A percentile compares a stretch with the other conserved stretches of the same genome.
These are phyloP conservation scores for Flaveria linearis DNA, from an alignment of 129 eudicot species.

Conservation along the genomic window DNA sequence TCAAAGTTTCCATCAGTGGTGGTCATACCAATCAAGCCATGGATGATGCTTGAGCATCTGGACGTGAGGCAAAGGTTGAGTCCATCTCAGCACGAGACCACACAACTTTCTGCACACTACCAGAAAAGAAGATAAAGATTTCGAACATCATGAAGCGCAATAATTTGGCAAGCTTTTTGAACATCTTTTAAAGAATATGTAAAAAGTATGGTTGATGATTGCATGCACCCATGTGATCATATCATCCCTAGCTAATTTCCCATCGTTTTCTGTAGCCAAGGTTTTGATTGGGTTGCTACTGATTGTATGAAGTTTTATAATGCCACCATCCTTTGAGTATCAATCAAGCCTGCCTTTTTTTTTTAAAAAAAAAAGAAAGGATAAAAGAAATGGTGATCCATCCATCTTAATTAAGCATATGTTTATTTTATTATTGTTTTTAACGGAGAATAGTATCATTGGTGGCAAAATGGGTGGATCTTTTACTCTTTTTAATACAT, in stretches of 20 bases:
- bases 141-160: neutral
- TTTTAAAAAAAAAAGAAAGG: neutral
- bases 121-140: constrained; percentile 4
- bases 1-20: neutral
- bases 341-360: neutral
- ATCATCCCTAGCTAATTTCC: neutral
- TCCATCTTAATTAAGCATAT: neutral
- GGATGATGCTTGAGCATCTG: neutral
- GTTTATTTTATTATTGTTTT: no score
- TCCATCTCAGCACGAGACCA: neutral
- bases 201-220: neutral
- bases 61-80: neutral
- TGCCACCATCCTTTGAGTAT: neutral
- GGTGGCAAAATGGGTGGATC: no score
- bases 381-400: neutral
- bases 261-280: neutral
- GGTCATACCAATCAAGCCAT: neutral
- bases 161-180: neutral
- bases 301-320: neutral
- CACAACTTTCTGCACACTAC: constrained; percentile 2
- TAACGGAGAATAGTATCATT: no score
- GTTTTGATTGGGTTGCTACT: neutral
- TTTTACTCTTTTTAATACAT: no score
- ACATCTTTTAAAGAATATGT: neutral
- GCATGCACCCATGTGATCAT: constrained; percentile 20